phyloP scores from a whole-genome alignment of 2,329 filamentous ascomycete species.

The Sporothrix inflata region DNA sequence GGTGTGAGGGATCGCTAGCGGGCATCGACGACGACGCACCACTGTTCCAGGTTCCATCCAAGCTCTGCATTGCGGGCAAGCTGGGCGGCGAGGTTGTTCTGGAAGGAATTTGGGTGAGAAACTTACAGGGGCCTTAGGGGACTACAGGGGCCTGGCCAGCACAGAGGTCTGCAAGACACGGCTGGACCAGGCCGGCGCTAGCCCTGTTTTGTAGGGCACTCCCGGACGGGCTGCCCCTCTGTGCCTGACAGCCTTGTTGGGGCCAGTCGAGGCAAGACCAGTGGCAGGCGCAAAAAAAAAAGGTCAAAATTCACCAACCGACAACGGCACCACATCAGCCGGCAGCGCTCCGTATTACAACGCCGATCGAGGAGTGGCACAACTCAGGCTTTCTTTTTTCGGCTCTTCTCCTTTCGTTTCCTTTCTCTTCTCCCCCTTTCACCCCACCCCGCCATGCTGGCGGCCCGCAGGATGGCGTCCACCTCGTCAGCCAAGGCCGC shows the following conservation, averaged over 20 bases:
- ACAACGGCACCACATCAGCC: background rate
- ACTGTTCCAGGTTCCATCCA: background rate
- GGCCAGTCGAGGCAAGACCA: background rate
- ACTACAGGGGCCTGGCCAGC: background rate
- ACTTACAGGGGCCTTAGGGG: background rate
- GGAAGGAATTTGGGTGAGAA: background rate
- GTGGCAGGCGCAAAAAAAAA: background rate
- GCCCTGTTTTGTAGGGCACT: slow-evolving; percentile 1
- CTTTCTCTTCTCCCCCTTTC: background rate
- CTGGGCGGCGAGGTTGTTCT: slow-evolving; percentile 1
- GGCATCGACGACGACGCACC: slow-evolving; percentile 6
- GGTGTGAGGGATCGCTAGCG: slow-evolving; percentile 19
- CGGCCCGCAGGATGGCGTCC: slow-evolving; percentile 37
- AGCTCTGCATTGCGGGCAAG: background rate
- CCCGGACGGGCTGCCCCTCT: background rate
- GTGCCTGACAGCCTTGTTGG: slow-evolving; percentile 21
- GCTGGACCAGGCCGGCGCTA: slow-evolving; percentile 1
- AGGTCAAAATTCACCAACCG: background rate
- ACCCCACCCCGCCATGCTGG: slow-evolving; percentile 33
- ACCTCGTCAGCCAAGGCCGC: slow-evolving; percentile 25
- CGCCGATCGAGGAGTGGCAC: background rate
- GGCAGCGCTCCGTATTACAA: background rate
- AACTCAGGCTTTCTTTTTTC: background rate
- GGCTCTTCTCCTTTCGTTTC: background rate
- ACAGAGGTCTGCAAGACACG: background rate